Evolutionary conservation across 2,329 filamentous ascomycete genomes (phyloP).

Genomic region (Penicillium corylophilum): DNA sequence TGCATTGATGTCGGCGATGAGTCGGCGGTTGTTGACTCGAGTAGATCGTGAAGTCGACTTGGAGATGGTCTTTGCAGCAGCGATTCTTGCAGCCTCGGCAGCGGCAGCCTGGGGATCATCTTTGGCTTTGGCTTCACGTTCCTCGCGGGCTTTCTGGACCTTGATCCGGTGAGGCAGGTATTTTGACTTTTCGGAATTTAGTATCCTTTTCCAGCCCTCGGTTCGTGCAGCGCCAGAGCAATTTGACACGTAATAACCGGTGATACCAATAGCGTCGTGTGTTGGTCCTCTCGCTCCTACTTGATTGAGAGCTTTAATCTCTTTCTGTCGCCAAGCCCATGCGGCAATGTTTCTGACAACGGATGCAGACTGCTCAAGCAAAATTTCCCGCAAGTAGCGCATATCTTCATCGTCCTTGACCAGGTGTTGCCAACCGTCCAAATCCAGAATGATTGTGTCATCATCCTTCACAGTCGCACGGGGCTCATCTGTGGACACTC

Average conservation of each 20-base stretch:
- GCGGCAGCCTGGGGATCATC: conserved; percentile 66
- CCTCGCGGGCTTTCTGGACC: conserved; percentile 85
- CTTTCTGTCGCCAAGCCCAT: conserved; percentile 71
- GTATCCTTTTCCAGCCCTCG: conserved; percentile 90
- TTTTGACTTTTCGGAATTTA: conserved; percentile 96
- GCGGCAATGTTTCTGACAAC: conserved; percentile 58
- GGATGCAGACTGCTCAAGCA: conserved; percentile 49
- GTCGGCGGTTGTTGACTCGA: conserved; percentile 90
- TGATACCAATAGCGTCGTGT: conserved; percentile 54
- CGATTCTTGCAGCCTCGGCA: conserved; percentile 69
- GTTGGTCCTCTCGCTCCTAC: conserved; percentile 56
- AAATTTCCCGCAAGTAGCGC: conserved; percentile 53
- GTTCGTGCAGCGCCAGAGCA: conserved; percentile 81
- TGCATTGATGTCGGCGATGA: conserved; percentile 91
- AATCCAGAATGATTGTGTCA: conserved; percentile 61
- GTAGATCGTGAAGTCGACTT: conserved; percentile 91
- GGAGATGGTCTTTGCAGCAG: conserved; percentile 74
- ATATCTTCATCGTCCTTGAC: conserved; percentile 70
- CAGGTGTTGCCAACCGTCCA: conserved; percentile 68
- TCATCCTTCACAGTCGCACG: conserved; percentile 67
- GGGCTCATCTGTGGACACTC: conserved; percentile 59
- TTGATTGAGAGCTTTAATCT: conserved; percentile 68
- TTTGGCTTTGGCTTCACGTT: conserved; percentile 71
- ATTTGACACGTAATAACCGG: conserved; percentile 81
- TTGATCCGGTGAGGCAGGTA: conserved; percentile 97